These are phyloP conservation scores for Bruguiera sexangula DNA, from an alignment of 345 rosid genomes.

Conservation along the genomic window DNA sequence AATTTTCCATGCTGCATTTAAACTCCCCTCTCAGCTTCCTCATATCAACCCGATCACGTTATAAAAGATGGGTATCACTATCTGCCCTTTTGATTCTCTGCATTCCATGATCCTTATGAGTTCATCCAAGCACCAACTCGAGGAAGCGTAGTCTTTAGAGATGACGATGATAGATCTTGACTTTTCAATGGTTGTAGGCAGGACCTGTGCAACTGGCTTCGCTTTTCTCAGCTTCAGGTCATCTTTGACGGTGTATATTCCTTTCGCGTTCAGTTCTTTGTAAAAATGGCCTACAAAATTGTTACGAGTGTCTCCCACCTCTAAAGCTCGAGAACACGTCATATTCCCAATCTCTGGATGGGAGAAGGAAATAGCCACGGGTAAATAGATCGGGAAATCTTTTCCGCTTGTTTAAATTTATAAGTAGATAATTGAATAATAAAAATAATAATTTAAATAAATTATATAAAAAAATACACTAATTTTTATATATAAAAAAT, in stretches of 20 bases:
- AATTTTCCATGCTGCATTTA: neutral
- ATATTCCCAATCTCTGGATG: neutral
- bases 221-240: neutral
- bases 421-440: too few relatives aligned
- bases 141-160: neutral
- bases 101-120: slow-evolving; percentile 5
- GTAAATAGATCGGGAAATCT: too few relatives aligned
- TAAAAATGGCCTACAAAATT: too few relatives aligned
- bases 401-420: too few relatives aligned
- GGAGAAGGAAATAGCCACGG: too few relatives aligned
- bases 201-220: neutral
- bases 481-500: too few relatives aligned
- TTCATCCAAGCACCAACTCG: neutral
- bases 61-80: slow-evolving; percentile 12
- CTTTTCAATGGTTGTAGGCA: neutral
- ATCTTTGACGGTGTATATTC: neutral
- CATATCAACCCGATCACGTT: slow-evolving; percentile 8
- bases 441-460: too few relatives aligned
- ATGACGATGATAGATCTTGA: neutral
- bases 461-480: too few relatives aligned
- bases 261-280: too few relatives aligned
- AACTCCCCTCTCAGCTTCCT: slow-evolving; percentile 1
- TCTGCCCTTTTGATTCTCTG: neutral
- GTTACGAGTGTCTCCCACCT: too few relatives aligned
- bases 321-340: too few relatives aligned